phyloP scores from a whole-genome alignment of 2,329 filamentous ascomycete genomes.

The Aspergillus luchuensis region DNA sequence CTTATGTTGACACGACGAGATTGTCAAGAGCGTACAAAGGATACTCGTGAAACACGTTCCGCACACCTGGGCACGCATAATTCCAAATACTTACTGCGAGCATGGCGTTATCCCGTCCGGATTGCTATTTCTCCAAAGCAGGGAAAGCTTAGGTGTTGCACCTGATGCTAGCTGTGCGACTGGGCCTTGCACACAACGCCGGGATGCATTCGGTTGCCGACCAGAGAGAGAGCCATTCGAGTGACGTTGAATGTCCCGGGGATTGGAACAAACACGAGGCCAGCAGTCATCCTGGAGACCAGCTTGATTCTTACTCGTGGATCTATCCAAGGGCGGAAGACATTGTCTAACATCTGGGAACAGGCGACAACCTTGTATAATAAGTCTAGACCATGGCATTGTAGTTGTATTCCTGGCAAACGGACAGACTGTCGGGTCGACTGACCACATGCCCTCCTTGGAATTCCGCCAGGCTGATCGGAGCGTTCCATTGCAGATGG shows the following conservation, averaged over 20 bases:
- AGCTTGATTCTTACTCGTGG: not conserved
- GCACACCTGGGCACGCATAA: not conserved
- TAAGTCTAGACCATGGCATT: not conserved
- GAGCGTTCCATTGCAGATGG: not conserved
- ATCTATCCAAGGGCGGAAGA: constrained; percentile 5
- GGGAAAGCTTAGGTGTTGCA: constrained; percentile 7
- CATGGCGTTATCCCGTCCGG: not conserved
- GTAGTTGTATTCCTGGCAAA: not conserved
- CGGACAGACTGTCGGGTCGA: not conserved
- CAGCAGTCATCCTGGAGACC: not conserved
- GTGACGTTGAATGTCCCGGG: not conserved
- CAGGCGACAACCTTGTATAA: constrained; percentile 6
- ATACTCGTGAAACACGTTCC: not conserved
- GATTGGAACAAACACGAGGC: constrained; percentile 4
- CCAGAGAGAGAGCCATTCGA: not conserved
- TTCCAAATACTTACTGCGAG: not conserved
- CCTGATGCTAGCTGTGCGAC: not conserved
- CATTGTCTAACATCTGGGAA: constrained; percentile 2
- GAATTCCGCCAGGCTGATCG: not conserved
- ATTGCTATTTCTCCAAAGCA: not conserved
- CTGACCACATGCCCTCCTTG: constrained; percentile 7
- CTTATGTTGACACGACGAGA: not conserved
- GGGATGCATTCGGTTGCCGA: constrained; percentile 1
- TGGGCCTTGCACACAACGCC: not conserved
- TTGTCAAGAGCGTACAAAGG: not conserved